Evolutionary conservation across 2,329 filamentous ascomycete genomes (phyloP).

Genomic region (Colletotrichum chrysophilum): DNA sequence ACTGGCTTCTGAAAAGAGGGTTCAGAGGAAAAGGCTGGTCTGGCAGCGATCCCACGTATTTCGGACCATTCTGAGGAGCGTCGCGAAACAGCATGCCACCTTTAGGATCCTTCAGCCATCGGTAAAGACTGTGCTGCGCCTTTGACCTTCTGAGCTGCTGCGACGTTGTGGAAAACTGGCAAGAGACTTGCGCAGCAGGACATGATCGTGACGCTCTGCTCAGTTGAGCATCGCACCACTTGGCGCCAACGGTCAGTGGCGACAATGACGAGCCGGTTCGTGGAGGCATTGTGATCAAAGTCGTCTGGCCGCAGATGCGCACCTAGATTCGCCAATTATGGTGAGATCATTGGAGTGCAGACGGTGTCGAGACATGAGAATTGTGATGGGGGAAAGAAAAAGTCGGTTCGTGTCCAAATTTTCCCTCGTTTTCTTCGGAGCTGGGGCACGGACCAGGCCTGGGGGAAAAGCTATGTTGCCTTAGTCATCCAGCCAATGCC

Average conservation of each 20-base stretch:
- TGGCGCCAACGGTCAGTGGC: slow-evolving; percentile 7
- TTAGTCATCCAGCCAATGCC: not conserved
- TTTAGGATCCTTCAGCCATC: slow-evolving; percentile 34
- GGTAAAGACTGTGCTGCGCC: slow-evolving; percentile 40
- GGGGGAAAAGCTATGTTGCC: not conserved
- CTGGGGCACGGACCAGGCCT: slow-evolving; percentile 1
- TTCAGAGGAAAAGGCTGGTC: slow-evolving; percentile 78
- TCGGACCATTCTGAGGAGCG: slow-evolving; percentile 25
- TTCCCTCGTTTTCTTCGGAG: slow-evolving; percentile 3
- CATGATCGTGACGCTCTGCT: not conserved
- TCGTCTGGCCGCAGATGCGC: slow-evolving; percentile 7
- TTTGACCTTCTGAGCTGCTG: slow-evolving; percentile 41
- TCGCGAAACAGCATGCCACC: slow-evolving; percentile 20
- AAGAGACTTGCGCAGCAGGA: not conserved
- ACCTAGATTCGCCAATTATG: not conserved
- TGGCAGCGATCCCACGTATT: slow-evolving; percentile 41
- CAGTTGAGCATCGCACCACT: slow-evolving; percentile 6
- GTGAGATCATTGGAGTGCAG: not conserved
- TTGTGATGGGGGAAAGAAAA: not conserved
- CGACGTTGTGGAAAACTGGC: slow-evolving; percentile 45
- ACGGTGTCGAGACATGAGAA: not conserved
- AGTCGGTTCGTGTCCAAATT: not conserved
- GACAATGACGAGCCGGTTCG: slow-evolving; percentile 13
- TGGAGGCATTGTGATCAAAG: not conserved
- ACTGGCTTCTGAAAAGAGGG: slow-evolving; percentile 69